These are phyloP conservation scores for Rutstroemia sp. DNA, from an alignment of 2,329 filamentous ascomycete genomes.

Conservation along the genomic window DNA sequence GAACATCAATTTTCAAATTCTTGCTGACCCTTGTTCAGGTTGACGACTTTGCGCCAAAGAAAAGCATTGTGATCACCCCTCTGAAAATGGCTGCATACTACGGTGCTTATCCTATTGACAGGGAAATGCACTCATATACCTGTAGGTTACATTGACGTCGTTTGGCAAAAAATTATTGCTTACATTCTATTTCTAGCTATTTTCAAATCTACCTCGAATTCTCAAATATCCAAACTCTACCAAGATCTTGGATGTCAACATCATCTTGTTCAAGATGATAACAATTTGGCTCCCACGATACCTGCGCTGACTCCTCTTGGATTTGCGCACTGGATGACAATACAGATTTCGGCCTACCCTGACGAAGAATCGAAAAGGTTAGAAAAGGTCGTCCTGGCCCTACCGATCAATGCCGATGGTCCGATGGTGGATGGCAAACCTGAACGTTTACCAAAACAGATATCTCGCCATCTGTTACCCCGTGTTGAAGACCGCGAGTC, in stretches of 20 bases:
- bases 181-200: slow-evolving; percentile 16
- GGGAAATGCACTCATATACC: slow-evolving; percentile 63
- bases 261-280: slow-evolving; percentile 52
- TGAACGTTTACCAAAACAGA: slow-evolving; percentile 71
- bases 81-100: slow-evolving; percentile 72
- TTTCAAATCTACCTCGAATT: slow-evolving; percentile 26
- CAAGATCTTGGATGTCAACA: slow-evolving; percentile 48
- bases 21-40: slow-evolving; percentile 40
- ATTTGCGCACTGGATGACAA: slow-evolving; percentile 64
- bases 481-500: slow-evolving; percentile 46
- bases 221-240: slow-evolving; percentile 52
- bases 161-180: slow-evolving; percentile 2
- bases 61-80: slow-evolving; percentile 66
- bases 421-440: slow-evolving; percentile 55
- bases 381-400: slow-evolving; percentile 56
- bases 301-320: slow-evolving; percentile 61
- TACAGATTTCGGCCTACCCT: slow-evolving; percentile 68
- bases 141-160: slow-evolving; percentile 37
- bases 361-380: slow-evolving; percentile 67
- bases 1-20: neutral
- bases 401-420: slow-evolving; percentile 54
- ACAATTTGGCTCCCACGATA: slow-evolving; percentile 46
- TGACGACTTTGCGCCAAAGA: slow-evolving; percentile 59
- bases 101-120: slow-evolving; percentile 52
- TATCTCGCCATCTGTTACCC: slow-evolving; percentile 68